Conservation (phyloP, 306 rosid species). For the Prunus mume region DNA sequence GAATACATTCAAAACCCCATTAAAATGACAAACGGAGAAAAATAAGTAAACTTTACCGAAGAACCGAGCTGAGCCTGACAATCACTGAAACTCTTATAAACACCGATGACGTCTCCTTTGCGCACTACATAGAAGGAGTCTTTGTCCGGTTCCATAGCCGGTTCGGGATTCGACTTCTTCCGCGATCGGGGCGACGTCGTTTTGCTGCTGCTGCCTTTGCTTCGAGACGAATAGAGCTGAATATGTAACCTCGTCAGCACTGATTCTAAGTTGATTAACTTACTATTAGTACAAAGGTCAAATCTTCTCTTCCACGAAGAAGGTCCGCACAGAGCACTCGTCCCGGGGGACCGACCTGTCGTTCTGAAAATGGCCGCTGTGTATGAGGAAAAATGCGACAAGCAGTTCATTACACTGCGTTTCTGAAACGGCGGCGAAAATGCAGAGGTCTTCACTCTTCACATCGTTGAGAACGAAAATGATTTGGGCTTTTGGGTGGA, state of each 20-base stretch:
- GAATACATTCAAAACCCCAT: not conserved
- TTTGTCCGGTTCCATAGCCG: constrained; percentile 52
- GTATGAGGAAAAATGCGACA: constrained; percentile 47
- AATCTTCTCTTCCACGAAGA: constrained; percentile 32
- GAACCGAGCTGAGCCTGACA: constrained; percentile 86
- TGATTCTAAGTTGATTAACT: constrained; percentile 31
- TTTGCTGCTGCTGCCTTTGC: constrained; percentile 27
- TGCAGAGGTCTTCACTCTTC: not conserved
- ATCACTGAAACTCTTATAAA: constrained; percentile 56
- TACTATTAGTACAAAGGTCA: constrained; percentile 1
- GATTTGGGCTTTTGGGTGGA: not conserved
- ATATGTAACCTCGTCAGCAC: constrained; percentile 26
- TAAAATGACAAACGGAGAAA: constrained; percentile 1
- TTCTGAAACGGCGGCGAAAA: not conserved
- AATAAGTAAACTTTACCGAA: constrained; percentile 43
- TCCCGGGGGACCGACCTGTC: constrained; percentile 30
- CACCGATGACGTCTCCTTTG: constrained; percentile 77
- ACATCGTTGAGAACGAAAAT: not conserved
- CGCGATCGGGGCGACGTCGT: constrained; percentile 20
- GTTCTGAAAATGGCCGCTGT: constrained; percentile 45
- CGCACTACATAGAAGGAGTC: constrained; percentile 75
- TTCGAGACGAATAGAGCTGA: constrained; percentile 56
- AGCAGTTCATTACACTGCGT: constrained; percentile 55
- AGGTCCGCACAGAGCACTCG: constrained; percentile 24
- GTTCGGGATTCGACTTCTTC: constrained; percentile 41